phyloP scores from a whole-genome alignment of 2,329 filamentous ascomycete genomes.

The Botrytis elliptica region DNA sequence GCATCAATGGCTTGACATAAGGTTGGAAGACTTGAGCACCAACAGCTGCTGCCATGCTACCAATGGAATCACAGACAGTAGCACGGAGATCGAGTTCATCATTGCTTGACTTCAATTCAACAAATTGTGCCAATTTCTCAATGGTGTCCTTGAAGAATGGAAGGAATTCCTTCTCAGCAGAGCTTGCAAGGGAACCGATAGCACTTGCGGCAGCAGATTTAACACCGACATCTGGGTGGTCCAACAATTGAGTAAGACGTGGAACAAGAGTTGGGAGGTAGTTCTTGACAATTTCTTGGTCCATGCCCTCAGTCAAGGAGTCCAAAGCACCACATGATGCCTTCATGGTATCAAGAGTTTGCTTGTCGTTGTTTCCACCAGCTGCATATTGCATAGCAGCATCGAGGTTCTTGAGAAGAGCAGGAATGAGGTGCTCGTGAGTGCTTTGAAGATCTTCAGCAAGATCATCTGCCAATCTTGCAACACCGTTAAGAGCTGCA shows the following conservation, averaged over 20 bases:
- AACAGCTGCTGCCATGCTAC: slow-evolving; percentile 86
- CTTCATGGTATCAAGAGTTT: slow-evolving; percentile 82
- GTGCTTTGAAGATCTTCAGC: slow-evolving; percentile 84
- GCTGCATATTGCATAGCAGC: slow-evolving; percentile 63
- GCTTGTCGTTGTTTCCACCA: slow-evolving; percentile 55
- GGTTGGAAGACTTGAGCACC: slow-evolving; percentile 84
- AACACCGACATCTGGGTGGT: slow-evolving; percentile 82
- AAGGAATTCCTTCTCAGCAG: slow-evolving; percentile 77
- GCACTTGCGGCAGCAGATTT: slow-evolving; percentile 88
- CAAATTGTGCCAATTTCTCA: slow-evolving; percentile 80
- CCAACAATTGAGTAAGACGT: slow-evolving; percentile 79
- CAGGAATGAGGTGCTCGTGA: slow-evolving; percentile 79
- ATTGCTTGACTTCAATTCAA: slow-evolving; percentile 81
- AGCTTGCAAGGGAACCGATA: slow-evolving; percentile 84
- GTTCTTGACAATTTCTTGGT: slow-evolving; percentile 73
- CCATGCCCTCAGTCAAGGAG: slow-evolving; percentile 82
- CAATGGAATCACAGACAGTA: slow-evolving; percentile 88
- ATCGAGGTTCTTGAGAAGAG: slow-evolving; percentile 85
- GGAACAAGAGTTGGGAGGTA: slow-evolving; percentile 83
- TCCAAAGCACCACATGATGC: slow-evolving; percentile 89
- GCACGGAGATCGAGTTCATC: slow-evolving; percentile 88
- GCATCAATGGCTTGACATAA: slow-evolving; percentile 87
- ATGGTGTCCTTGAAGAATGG: slow-evolving; percentile 93
- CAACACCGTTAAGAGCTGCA: slow-evolving; percentile 82
- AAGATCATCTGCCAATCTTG: slow-evolving; percentile 88